Evolutionary conservation across 2,329 filamentous ascomycete species (phyloP).

Genomic region (Pezicula rhizophila): DNA sequence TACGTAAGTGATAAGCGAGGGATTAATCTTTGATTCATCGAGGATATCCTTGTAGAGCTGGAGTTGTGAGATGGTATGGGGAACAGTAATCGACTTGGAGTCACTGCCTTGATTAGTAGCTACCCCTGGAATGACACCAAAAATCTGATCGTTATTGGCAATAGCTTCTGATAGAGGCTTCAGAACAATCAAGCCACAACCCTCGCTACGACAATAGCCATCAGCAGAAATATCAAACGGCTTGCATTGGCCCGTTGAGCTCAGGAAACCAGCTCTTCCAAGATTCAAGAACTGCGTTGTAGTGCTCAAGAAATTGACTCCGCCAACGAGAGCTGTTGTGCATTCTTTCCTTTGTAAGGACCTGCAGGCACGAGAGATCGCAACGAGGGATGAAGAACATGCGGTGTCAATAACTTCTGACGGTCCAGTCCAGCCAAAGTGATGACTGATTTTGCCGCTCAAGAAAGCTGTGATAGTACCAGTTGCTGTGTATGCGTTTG

Average conservation of each 20-base stretch:
- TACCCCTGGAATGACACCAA: too few species aligned
- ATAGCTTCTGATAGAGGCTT: too few species aligned
- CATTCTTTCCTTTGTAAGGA: slow-evolving; percentile 33
- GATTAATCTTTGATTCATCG: background rate
- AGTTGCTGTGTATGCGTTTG: slow-evolving; percentile 8
- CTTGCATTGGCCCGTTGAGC: too few species aligned
- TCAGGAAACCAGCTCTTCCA: too few species aligned
- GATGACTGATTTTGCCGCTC: slow-evolving; percentile 20
- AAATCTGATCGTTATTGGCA: too few species aligned
- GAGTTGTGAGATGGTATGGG: background rate
- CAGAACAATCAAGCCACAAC: too few species aligned
- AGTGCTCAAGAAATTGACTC: slow-evolving; percentile 1
- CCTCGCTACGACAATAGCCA: too few species aligned
- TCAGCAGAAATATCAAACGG: too few species aligned
- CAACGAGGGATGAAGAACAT: slow-evolving; percentile 49
- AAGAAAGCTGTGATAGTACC: slow-evolving; percentile 34
- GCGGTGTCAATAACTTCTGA: slow-evolving; percentile 49
- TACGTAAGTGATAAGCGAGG: slow-evolving; percentile 1
- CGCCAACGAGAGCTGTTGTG: slow-evolving; percentile 18
- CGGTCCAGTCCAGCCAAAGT: background rate
- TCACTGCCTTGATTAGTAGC: too few species aligned
- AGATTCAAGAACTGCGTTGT: background rate
- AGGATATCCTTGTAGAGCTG: background rate
- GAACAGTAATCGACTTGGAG: background rate
- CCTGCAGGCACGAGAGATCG: slow-evolving; percentile 43